These are phyloP conservation scores for Climacium dendroides DNA, from an alignment of 225 moss, liverwort and hornwort species.

Conservation along the genomic window DNA sequence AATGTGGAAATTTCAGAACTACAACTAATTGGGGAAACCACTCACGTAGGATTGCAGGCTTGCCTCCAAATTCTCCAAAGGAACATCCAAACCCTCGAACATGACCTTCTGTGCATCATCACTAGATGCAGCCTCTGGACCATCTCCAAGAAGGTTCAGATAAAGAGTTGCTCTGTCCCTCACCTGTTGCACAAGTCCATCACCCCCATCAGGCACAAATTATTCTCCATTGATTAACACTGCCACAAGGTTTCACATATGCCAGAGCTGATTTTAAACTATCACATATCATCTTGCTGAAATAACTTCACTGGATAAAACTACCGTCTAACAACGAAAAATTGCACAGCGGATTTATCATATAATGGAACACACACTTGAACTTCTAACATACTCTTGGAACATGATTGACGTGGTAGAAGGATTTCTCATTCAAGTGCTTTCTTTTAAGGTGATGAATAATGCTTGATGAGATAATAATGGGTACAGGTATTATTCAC, in stretches of 20 bases:
- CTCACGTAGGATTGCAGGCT: slow-evolving; percentile 63
- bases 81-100: slow-evolving; percentile 54
- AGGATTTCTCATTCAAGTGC: neutral
- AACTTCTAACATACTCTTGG: neutral
- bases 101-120: slow-evolving; percentile 32
- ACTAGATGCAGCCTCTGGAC: slow-evolving; percentile 8
- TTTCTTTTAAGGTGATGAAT: neutral
- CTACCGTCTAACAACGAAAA: neutral
- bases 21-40: neutral
- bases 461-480: neutral
- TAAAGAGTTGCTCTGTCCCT: slow-evolving; percentile 79
- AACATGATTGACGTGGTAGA: neutral
- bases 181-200: slow-evolving; percentile 30
- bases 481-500: neutral
- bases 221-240: neutral
- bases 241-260: neutral
- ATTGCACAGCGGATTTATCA: neutral
- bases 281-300: neutral
- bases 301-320: neutral
- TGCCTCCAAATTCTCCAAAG: slow-evolving; percentile 66
- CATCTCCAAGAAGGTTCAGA: slow-evolving; percentile 48
- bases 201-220: neutral
- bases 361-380: neutral
- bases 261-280: neutral
- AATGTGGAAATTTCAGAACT: neutral